A percentile compares a stretch with the other conserved stretches of the same genome.
Conservation (phyloP, 306 rosid genomes). For the Castanea mollissima region DNA sequence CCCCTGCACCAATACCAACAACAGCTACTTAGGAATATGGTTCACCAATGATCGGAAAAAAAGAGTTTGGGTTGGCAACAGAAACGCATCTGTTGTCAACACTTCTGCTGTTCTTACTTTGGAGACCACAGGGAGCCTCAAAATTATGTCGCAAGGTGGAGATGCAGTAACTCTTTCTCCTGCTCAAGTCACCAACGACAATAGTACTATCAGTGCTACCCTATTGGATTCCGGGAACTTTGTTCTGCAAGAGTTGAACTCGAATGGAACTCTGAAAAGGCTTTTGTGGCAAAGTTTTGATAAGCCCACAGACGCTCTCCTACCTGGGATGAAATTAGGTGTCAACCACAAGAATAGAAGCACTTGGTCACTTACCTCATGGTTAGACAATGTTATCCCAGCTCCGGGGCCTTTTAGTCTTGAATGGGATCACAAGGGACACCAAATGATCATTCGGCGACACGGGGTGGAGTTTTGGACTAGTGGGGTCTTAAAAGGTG, state of each 20-base stretch:
- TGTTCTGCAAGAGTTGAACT: background rate
- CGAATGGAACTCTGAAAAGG: background rate
- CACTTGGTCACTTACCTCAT: background rate
- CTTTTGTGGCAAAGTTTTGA: constrained; percentile 21
- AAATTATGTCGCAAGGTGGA: background rate
- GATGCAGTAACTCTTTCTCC: background rate
- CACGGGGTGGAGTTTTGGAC: background rate
- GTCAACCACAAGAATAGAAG: background rate
- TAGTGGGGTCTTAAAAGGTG: background rate
- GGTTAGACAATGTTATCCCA: background rate
- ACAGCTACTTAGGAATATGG: no score
- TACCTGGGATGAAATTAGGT: constrained; percentile 16
- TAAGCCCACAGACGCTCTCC: background rate
- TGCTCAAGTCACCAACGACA: background rate
- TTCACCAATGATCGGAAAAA: no score
- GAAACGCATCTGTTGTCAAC: background rate
- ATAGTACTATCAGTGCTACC: background rate
- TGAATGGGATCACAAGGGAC: background rate
- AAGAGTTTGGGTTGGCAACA: background rate
- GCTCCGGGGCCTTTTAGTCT: background rate
- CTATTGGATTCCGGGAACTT: constrained; percentile 7
- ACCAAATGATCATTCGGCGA: background rate
- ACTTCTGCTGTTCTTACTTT: background rate
- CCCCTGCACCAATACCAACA: no score
- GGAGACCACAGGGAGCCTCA: background rate